Evolutionary conservation across 108 stramenopile species (phyloP), one percentile per base, ranked within the genome.

Genomic region (Nannochloropsis salina): DNA sequence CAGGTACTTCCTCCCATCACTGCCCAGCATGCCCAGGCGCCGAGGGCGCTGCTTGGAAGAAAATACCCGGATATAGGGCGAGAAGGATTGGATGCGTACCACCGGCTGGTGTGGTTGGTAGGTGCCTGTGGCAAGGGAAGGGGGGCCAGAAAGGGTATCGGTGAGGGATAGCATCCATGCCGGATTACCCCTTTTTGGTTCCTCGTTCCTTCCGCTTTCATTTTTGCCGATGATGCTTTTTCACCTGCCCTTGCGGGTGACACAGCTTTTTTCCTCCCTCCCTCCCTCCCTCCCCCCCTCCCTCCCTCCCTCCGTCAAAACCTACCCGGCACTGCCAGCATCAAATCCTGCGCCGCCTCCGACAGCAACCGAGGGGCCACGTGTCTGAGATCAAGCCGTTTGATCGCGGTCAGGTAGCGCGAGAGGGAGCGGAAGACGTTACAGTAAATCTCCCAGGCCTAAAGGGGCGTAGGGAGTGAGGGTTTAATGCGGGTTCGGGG

Each of bases 291-390:
- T 51, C 12, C 47, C 47, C 12, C 47, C 61, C 61, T 74, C 61
- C 61, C 61, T 74, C 61, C 61, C 61, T 74, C 61, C 61, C 6
- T 74, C 61, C 61, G 2, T 3, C 61, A 80, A 42, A 88, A 88
- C 61, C 87, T 91, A 41, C 86, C 86, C 10, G 45, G 88, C 83
- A 89, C 88, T 9, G 88, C 88, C 15, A 89, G 80, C n/a, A n/a
- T 40, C 42, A 80, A 41, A 42, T 84, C 41, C n/a, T 9, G 10
- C 12, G 85, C 85, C 31, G 42, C 9, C 20, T n/a, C 2, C 20
- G 6, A n/a, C 9, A 51, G 86, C 8, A 90, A 42, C 10, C 81
- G 85, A 15, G 88, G 88, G 5, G 90, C 88, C 1, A 90, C 89
- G 41, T 90, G 90, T 18, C 86, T 22, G 8, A 90, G 83, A 80